Percentiles rank a stretch among this genome's conserved stretches.
Evolutionary conservation across 169 alveolate species (phyloP).

Genomic region (Cryptosporidium parvum): DNA sequence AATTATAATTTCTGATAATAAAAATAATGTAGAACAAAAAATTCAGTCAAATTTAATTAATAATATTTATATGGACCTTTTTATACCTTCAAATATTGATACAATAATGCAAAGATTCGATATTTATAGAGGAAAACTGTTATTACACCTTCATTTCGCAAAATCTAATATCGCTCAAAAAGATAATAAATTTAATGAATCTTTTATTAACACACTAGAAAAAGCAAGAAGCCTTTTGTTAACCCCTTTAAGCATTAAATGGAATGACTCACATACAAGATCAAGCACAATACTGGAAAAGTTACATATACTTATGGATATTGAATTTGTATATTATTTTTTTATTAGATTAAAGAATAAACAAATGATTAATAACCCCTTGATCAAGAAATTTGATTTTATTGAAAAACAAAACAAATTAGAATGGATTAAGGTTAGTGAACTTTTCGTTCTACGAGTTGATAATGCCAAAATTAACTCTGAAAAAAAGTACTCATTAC

Average conservation of each 20-base stretch:
- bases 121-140: slow-evolving; percentile 44
- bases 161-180: not conserved
- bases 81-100: slow-evolving; percentile 63
- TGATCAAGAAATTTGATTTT: not conserved
- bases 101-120: slow-evolving; percentile 43
- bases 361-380: not conserved
- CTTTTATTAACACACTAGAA: slow-evolving; percentile 35
- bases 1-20: slow-evolving; percentile 7
- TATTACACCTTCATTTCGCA: slow-evolving; percentile 40
- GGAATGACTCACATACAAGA: slow-evolving; percentile 36
- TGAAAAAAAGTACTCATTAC: slow-evolving; percentile 22
- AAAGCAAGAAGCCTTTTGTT: slow-evolving; percentile 49
- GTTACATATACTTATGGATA: slow-evolving; percentile 61
- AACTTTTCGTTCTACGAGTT: slow-evolving; percentile 42
- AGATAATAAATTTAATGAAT: slow-evolving; percentile 13
- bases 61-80: slow-evolving; percentile 36
- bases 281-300: slow-evolving; percentile 29
- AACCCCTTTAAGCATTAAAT: slow-evolving; percentile 20
- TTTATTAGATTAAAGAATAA: not conserved
- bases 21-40: slow-evolving; percentile 4
- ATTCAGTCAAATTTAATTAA: slow-evolving; percentile 1
- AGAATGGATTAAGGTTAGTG: slow-evolving; percentile 35
- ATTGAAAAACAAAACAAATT: not conserved
- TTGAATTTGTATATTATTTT: slow-evolving; percentile 48
- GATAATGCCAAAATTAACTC: slow-evolving; percentile 30